Base-by-base conservation (phyloP, 2,329 filamentous ascomycete genomes). In the Leptoxyphium fumago region DNA sequence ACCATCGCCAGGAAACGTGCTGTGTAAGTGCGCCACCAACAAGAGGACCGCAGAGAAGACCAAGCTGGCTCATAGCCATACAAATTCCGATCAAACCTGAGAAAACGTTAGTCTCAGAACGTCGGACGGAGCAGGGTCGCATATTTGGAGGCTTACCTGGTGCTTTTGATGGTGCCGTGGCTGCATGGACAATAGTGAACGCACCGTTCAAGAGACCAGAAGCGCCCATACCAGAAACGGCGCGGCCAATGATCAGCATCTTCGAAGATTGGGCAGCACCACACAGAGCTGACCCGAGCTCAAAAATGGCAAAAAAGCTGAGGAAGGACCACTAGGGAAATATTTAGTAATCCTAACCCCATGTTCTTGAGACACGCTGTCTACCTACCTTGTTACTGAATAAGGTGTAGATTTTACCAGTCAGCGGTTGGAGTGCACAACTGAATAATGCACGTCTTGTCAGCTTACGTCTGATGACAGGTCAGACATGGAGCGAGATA, bases 181-280 rank as follows among this genome's bases (percentile, higher is more conserved):
- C 43, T n/a, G 39, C 28, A 2, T 45, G 46, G 10, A 56, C 48
- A 13, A 56, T 47, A 11, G 52, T 51, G 11, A 63, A 55, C 2
- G 59, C 60, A 6, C 68, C 68, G 1, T 58, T 60, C 41, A 71
- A 57, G 26, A 76, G 58, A 1, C 73, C 73, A 5, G 71, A 71
- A 15, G 66, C 70, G 2, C 71, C 72, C 11, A 71, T 58, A 6
- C 74, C 74, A 47, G 75, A 69, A 10, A 77, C 52, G 0, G 68
- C 64, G n/a, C 73, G 61, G 2, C 72, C 73, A 2, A 64, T 61
- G 38, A 77, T 71, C 32, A 77, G 57, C 61, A 69, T 70, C 1
- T 58, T 48, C 50, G 73, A 73, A 45, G 59, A 64, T 2, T 59
- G 53, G 2, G 71, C 67, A 2, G 63, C 58, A 1, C 68, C 72